A percentile compares a stretch with the other conserved stretches of the same genome.
Evolutionary conservation across 129 eudicot species (phyloP).

Genomic region (Flaveria robusta): DNA sequence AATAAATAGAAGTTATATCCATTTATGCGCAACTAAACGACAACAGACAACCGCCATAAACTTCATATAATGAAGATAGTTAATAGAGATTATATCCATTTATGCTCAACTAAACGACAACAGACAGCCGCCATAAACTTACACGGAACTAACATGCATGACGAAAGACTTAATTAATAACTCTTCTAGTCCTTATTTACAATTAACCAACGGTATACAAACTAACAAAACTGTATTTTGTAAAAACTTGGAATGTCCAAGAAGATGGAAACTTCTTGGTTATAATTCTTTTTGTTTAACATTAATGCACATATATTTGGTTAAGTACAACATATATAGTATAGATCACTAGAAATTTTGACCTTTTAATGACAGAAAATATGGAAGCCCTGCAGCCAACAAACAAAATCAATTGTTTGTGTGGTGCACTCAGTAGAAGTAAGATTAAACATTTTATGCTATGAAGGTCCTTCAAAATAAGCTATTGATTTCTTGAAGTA

Average conservation of each 20-base stretch:
- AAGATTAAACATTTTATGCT: conserved; percentile 7
- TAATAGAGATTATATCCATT: too few species aligned
- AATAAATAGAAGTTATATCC: too few species aligned
- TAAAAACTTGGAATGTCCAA: background rate
- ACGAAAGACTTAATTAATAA: background rate
- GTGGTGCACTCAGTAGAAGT: background rate
- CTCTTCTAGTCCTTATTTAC: background rate
- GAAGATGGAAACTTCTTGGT: background rate
- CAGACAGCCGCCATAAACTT: background rate
- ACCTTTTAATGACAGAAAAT: background rate
- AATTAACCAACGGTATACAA: conserved; percentile 3
- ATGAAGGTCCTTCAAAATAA: conserved; percentile 2
- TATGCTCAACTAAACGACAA: too few species aligned
- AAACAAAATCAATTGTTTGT: background rate
- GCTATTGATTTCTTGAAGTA: background rate
- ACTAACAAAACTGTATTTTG: background rate
- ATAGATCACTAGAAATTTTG: background rate
- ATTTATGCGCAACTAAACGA: background rate
- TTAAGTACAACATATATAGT: background rate
- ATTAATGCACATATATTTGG: background rate
- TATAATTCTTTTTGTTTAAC: conserved; percentile 2
- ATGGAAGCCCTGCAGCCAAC: background rate
- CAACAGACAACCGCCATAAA: background rate
- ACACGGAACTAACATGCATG: conserved; percentile 14
- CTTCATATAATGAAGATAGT: too few species aligned